A percentile compares a stretch with the other conserved stretches of the same genome.
phyloP scores from a whole-genome alignment of 768 basidiomycete genomes.

The Pleurotus giganteus region DNA sequence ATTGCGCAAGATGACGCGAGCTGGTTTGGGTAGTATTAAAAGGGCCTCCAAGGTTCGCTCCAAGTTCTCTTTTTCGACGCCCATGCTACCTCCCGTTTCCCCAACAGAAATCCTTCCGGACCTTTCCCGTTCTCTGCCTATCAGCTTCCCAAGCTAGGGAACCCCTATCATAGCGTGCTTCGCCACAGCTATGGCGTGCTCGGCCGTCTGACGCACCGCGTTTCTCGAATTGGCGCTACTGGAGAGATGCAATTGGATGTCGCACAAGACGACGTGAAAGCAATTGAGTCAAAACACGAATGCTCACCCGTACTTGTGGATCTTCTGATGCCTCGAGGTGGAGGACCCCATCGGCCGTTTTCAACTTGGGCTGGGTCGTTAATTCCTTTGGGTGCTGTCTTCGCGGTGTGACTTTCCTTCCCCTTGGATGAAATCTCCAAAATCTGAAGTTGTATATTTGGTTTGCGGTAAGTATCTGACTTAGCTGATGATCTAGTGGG shows the following conservation, averaged over 20 bases:
- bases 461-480: too few relatives aligned
- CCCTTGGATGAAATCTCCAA: too few relatives aligned
- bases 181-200: not conserved
- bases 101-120: too few relatives aligned
- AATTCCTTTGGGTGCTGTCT: too few relatives aligned
- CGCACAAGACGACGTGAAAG: too few relatives aligned
- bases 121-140: not conserved
- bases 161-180: conserved; percentile 2
- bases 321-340: not conserved
- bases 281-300: too few relatives aligned
- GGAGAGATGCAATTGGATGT: too few relatives aligned
- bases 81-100: not conserved
- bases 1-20: conserved; percentile 10
- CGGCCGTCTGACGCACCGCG: not conserved
- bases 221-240: not conserved
- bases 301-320: too few relatives aligned
- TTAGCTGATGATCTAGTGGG: too few relatives aligned
- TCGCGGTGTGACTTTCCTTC: too few relatives aligned
- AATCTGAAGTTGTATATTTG: too few relatives aligned
- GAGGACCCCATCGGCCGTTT: not conserved
- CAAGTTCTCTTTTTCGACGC: not conserved
- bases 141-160: not conserved
- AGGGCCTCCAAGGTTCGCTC: not conserved
- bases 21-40: conserved; percentile 1
- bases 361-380: not conserved